Evolutionary conservation across 345 rosid genomes (phyloP).

Genomic region (Linum tenue): DNA sequence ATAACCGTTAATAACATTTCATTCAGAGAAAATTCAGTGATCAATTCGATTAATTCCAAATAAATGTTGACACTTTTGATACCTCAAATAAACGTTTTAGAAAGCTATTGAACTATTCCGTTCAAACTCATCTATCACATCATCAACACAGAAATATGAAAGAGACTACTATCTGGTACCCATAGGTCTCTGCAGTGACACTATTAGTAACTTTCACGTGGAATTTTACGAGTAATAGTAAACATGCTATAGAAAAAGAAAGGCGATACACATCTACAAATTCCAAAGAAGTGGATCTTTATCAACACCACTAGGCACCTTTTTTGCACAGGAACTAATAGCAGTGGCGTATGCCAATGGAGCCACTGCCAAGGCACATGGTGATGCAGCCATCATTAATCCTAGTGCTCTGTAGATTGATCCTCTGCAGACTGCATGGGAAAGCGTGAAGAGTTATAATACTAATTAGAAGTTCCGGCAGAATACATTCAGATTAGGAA

Average conservation of each 20-base stretch:
- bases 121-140: neutral
- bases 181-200: neutral
- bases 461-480: neutral
- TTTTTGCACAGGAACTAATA: conserved; percentile 85
- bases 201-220: neutral
- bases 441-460: conserved; percentile 9
- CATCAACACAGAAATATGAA: neutral
- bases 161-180: neutral
- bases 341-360: conserved; percentile 98
- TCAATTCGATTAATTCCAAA: too few species aligned
- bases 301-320: conserved; percentile 39
- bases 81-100: too few species aligned
- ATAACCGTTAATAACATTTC: neutral
- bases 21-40: neutral
- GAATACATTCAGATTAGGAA: neutral
- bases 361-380: conserved; percentile 97
- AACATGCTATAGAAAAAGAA: neutral
- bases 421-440: conserved; percentile 74
- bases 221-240: neutral
- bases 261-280: neutral
- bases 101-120: neutral
- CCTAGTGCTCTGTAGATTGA: conserved; percentile 89
- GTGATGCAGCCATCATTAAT: conserved; percentile 96
- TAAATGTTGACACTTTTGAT: neutral
- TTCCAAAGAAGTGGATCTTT: neutral